These are phyloP conservation scores for Pistacia integerrima DNA, from an alignment of 345 rosid genomes.

Conservation along the genomic window DNA sequence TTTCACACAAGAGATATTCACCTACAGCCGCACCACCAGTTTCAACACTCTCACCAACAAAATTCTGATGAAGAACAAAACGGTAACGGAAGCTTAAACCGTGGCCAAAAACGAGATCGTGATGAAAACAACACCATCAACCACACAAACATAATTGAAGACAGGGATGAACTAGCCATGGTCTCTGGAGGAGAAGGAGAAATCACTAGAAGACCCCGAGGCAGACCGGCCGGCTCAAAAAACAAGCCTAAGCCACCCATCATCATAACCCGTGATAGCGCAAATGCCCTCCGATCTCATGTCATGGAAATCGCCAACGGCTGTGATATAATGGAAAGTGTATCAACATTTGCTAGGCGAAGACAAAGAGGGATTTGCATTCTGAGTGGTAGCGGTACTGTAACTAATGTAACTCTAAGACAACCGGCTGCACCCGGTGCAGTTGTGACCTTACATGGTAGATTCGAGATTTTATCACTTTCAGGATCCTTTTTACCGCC, in stretches of 20 bases:
- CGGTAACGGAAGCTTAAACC: slow-evolving; percentile 37
- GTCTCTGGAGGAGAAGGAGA: slow-evolving; percentile 50
- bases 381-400: slow-evolving; percentile 86
- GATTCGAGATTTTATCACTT: slow-evolving; percentile 88
- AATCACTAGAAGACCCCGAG: slow-evolving; percentile 68
- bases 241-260: slow-evolving; percentile 93
- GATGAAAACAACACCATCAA: slow-evolving; percentile 41
- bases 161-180: slow-evolving; percentile 38
- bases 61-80: slow-evolving; percentile 42
- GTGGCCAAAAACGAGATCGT: slow-evolving; percentile 70
- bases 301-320: slow-evolving; percentile 84
- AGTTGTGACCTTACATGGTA: slow-evolving; percentile 80
- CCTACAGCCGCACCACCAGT: slow-evolving; percentile 63
- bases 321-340: slow-evolving; percentile 79
- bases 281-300: slow-evolving; percentile 93
- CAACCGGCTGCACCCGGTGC: slow-evolving; percentile 88
- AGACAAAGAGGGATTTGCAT: slow-evolving; percentile 89
- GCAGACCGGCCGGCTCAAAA: slow-evolving; percentile 88
- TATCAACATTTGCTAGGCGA: slow-evolving; percentile 72
- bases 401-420: slow-evolving; percentile 70
- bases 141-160: slow-evolving; percentile 30
- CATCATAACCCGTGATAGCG: slow-evolving; percentile 91
- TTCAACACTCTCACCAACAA: slow-evolving; percentile 55
- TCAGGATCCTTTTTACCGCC: slow-evolving; percentile 93
- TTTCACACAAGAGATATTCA: slow-evolving; percentile 83